Base-by-base conservation (phyloP, 192 early-diverging fungal species). In the Podila clonocystis region DNA sequence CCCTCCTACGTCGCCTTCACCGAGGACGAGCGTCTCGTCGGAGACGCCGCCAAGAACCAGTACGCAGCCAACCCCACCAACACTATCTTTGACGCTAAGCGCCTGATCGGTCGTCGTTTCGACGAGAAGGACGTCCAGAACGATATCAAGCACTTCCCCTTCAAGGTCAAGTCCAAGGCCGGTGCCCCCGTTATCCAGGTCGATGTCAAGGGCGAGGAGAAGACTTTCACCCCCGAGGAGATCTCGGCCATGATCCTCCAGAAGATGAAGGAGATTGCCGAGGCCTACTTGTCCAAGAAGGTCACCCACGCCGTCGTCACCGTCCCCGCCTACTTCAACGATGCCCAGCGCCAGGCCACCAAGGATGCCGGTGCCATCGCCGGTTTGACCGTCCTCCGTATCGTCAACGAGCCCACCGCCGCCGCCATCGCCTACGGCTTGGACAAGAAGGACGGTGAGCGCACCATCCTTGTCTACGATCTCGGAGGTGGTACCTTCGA, bases 401-500 rank as follows among this genome's bases (percentile, higher is more conserved):
- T 96, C 75, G 92, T 96, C 88, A 96, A 96, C 88, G 95, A 97
- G 87, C 95, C 95, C 62, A 97, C 93, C 30, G 94, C 95, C 28
- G 95, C 95, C 58, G 94, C 94, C 38, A 75, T 99, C 83, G 97
- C 97, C 74, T 98, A 99, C 86, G 97, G 97, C 84, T 87, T 99
- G 72, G 95, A 98, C 93, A 93, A 94, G 85, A 94, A 89, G 78
- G 93, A 89, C 57, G 89, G 89, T 69, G 96, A 97, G 88, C 89
- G 90, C 71, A 95, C 97, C 85, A 92, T 97, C 58, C 93, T 99
- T 63, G 95, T 99, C 70, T 99, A 92, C 86, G 97, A 99, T 88
- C 89, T 98, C 72, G 97, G 97, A 82, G 97, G 97, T 86, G 97
- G 96, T 90, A 94, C 96, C 85, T 97, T 98, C 79, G 96, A 99